Percentiles rank a stretch among this genome's conserved stretches.
phyloP scores from a whole-genome alignment of 2,329 filamentous ascomycete species.

The Epichloe typhina region DNA sequence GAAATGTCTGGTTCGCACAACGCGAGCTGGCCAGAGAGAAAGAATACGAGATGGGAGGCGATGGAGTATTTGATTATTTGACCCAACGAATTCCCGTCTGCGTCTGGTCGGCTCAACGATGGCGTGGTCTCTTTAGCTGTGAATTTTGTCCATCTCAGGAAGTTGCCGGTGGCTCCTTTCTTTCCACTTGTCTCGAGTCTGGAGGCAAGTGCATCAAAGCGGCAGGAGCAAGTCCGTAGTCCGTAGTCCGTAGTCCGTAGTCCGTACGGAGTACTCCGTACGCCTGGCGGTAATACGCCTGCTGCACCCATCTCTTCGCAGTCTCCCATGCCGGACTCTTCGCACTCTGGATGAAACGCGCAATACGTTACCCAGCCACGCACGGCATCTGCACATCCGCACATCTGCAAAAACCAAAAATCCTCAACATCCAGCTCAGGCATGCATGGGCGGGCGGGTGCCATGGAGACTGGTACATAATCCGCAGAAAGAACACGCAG shows the following conservation, averaged over 20 bases:
- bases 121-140: neutral
- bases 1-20: neutral
- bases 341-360: neutral
- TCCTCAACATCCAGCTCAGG: neutral
- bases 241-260: neutral
- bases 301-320: no score
- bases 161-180: slow-evolving; percentile 1
- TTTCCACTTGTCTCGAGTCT: neutral
- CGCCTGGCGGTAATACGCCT: no score
- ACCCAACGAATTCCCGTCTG: neutral
- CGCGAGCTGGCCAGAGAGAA: neutral
- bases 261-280: no score
- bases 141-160: neutral
- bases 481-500: neutral
- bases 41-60: slow-evolving; percentile 6
- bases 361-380: neutral
- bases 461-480: neutral
- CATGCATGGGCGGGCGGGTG: neutral
- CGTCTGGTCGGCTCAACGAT: neutral
- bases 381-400: slow-evolving; percentile 2
- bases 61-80: neutral
- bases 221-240: neutral
- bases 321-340: no score
- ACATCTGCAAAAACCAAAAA: neutral
- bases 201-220: neutral